Base-by-base conservation (phyloP, 2,329 filamentous ascomycete genomes). In the Xylaria polymorpha region DNA sequence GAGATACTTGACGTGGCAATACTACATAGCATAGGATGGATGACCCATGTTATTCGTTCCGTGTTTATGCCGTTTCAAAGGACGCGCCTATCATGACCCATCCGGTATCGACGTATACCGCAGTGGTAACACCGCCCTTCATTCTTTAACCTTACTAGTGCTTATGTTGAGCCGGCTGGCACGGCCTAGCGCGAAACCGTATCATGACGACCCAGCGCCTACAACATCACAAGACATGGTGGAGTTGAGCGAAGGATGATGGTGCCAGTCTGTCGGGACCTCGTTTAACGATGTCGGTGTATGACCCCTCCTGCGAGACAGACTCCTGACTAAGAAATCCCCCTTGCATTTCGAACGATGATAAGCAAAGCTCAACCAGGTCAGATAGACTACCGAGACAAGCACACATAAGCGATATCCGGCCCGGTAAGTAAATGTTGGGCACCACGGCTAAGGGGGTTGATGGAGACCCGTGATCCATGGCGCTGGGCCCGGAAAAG, bases 191-290 rank as follows among this genome's bases (percentile, higher is more conserved):
- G 64, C 57, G 43, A 50, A 63, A 64, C 48, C 6, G 41, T 50
- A 67, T 50, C 57, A 37, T 29, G 58, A 66, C 53, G 37, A 66
- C 63, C 53, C 41, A 59, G 29, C 68, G 25, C 55, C 53, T 32
- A 58, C 29, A 51, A 46, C 22, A 46, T 63, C 41, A 67, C 44
- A 58, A 65, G 61, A 67, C 61, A 48, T 6, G n/a, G 60, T 37
- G 53, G 18, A 41, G 9, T 44, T 22, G 39, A 48, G 35, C 35
- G 56, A 64, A 63, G 67, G 60, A 64, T 64, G 64, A n/a, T 20
- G 22, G 60, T 67, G 14, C 67, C 67, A 32, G 20, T 15, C 55
- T 67, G 67, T 69, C 67, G 67, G 67, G 64, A 67, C 48, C 67
- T 59, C 67, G 50, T 64, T 58, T 60, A 67, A 53, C 55, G 18